These are phyloP conservation scores for Paecilomyces fulvus DNA, from an alignment of 2,329 filamentous ascomycete genomes.

Conservation along the genomic window DNA sequence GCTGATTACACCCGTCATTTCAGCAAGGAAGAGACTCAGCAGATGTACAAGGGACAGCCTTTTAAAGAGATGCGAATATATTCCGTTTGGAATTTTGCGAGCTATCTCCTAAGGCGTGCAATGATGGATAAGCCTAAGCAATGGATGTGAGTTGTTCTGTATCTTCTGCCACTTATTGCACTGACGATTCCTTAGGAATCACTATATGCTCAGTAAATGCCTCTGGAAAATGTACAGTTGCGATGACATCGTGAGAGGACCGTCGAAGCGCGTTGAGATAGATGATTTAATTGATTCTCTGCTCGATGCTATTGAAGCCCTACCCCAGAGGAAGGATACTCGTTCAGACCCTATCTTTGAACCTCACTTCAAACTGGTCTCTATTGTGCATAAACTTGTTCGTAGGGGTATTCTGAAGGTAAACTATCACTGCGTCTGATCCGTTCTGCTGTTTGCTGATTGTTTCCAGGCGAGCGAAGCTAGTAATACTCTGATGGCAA, in stretches of 20 bases:
- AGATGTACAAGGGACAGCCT: conserved; percentile 50
- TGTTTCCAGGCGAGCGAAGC: conserved; percentile 40
- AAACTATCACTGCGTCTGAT: conserved; percentile 10
- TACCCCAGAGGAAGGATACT: conserved; percentile 53
- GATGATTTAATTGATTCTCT: conserved; percentile 50
- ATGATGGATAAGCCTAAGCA: conserved; percentile 50
- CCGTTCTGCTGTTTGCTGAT: conserved; percentile 21
- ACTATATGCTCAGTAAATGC: conserved; percentile 64
- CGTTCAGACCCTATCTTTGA: conserved; percentile 71
- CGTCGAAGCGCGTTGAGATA: conserved; percentile 23
- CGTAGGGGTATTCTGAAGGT: conserved; percentile 38
- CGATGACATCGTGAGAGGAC: conserved; percentile 33
- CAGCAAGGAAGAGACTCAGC: conserved; percentile 44
- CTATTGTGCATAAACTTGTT: conserved; percentile 74
- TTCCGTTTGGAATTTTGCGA: conserved; percentile 57
- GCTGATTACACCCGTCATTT: conserved; percentile 55
- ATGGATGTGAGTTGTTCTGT: conserved; percentile 47
- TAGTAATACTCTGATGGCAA: conserved; percentile 43
- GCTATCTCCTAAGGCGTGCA: conserved; percentile 52
- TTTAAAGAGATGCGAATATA: conserved; percentile 52
- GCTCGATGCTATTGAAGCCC: conserved; percentile 50
- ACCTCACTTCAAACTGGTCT: conserved; percentile 85
- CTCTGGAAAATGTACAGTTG: conserved; percentile 61
- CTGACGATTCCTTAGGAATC: conserved; percentile 39
- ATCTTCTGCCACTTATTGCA: background rate